These are phyloP conservation scores for Austroboletus eburneus DNA, from an alignment of 768 basidiomycete species.

Conservation along the genomic window DNA sequence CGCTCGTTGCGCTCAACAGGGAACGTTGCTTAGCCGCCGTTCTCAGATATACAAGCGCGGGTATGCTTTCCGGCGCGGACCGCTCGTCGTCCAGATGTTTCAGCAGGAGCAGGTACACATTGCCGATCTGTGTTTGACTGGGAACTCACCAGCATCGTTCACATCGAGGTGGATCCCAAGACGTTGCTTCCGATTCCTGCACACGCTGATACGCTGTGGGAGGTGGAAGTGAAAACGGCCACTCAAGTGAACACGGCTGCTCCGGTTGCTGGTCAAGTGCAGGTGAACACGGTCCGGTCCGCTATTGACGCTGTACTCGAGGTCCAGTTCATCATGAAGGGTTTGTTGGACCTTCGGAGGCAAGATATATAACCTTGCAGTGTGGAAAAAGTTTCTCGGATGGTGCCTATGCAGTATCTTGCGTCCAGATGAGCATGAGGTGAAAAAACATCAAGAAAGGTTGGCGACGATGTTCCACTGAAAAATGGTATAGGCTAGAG, in stretches of 20 bases:
- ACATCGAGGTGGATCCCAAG: constrained; percentile 60
- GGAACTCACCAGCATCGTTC: constrained; percentile 6
- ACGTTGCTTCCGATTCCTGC: constrained; percentile 74
- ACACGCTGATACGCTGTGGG: constrained; percentile 80
- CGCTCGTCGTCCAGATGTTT: constrained; percentile 74
- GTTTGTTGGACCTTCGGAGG: constrained; percentile 70
- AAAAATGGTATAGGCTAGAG: too few relatives aligned
- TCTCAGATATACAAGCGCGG: constrained; percentile 82
- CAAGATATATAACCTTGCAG: constrained; percentile 51
- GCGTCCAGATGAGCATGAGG: too few relatives aligned
- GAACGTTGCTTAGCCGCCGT: constrained; percentile 45
- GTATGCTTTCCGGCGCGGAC: constrained; percentile 68
- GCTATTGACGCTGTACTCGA: constrained; percentile 75
- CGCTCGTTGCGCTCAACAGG: constrained; percentile 2
- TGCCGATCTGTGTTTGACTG: neutral
- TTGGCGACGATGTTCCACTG: too few relatives aligned
- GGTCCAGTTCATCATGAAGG: constrained; percentile 81
- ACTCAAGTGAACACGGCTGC: constrained; percentile 67
- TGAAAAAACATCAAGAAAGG: too few relatives aligned
- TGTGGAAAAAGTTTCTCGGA: neutral
- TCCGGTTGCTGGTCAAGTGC: constrained; percentile 31
- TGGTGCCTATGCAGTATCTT: too few relatives aligned
- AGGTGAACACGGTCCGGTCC: constrained; percentile 67
- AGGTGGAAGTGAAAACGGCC: constrained; percentile 84
- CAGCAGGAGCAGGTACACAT: constrained; percentile 76